phyloP scores from a whole-genome alignment of 805 yeast genomes.

The Nakazawaea anatomiae region DNA sequence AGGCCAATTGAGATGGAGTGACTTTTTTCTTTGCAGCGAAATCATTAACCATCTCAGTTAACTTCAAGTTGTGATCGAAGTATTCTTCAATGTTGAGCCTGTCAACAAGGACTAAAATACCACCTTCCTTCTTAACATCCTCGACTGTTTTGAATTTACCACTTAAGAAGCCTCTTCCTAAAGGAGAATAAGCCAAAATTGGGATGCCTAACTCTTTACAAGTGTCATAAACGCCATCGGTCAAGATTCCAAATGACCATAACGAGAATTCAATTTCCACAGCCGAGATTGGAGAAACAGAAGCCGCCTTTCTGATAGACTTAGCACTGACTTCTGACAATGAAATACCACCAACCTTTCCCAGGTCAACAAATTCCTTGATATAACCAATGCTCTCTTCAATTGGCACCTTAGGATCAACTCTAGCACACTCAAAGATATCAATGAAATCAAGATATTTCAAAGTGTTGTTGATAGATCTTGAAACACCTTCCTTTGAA shows the following conservation, averaged over 20 bases:
- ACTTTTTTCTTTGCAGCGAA: constrained; percentile 40
- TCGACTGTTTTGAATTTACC: constrained; percentile 44
- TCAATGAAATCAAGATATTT: constrained; percentile 36
- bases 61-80: constrained; percentile 41
- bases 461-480: constrained; percentile 41
- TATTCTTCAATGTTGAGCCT: constrained; percentile 52
- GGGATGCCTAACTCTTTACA: constrained; percentile 57
- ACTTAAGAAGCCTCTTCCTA: constrained; percentile 73
- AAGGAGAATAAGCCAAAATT: constrained; percentile 76
- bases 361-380: constrained; percentile 53
- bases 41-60: constrained; percentile 43
- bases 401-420: constrained; percentile 50
- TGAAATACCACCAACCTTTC: constrained; percentile 65
- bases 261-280: constrained; percentile 80
- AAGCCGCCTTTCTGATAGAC: constrained; percentile 54
- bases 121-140: constrained; percentile 47
- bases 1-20: constrained; percentile 61
- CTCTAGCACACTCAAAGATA: constrained; percentile 68
- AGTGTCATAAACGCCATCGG: constrained; percentile 57
- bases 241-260: constrained; percentile 53
- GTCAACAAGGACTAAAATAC: constrained; percentile 33
- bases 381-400: constrained; percentile 55
- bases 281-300: constrained; percentile 51
- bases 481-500: constrained; percentile 36
- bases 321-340: constrained; percentile 66